Evolutionary conservation across 1,284 basidiomycete genomes (phyloP).

Genomic region (Ustilago lituana): DNA sequence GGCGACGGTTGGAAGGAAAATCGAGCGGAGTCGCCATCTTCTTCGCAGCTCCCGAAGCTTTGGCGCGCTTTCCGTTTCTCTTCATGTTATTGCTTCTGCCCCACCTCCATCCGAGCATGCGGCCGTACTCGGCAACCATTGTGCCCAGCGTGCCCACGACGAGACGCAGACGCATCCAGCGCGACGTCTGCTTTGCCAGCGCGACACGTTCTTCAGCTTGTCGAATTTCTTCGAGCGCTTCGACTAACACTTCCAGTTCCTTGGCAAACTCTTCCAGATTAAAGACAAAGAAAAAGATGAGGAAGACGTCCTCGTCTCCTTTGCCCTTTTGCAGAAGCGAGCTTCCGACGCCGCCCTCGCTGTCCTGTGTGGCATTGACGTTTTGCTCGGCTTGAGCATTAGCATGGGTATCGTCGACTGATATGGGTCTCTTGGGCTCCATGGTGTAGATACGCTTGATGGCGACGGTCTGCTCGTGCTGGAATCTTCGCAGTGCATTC

Average conservation of each 20-base stretch:
- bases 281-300: constrained; percentile 64
- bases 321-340: constrained; percentile 24
- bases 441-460: constrained; percentile 62
- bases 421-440: constrained; percentile 45
- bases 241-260: constrained; percentile 48
- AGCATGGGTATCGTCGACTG: background rate
- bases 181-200: constrained; percentile 31
- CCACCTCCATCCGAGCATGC: constrained; percentile 36
- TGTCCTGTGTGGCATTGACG: background rate
- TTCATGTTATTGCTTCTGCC: background rate
- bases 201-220: constrained; percentile 48
- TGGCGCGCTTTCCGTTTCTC: constrained; percentile 3
- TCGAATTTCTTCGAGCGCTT: constrained; percentile 48
- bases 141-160: constrained; percentile 19
- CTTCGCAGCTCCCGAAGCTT: constrained; percentile 2
- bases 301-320: constrained; percentile 58
- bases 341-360: constrained; percentile 2
- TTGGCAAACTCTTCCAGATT: constrained; percentile 62
- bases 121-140: constrained; percentile 17
- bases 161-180: constrained; percentile 29
- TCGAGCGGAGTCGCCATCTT: constrained; percentile 71
- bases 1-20: constrained; percentile 83
- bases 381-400: background rate
- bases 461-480: constrained; percentile 59
- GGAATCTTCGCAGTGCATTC: constrained; percentile 50